phyloP scores from a whole-genome alignment of 179 eudicot species.

The Drosera spatulata region DNA sequence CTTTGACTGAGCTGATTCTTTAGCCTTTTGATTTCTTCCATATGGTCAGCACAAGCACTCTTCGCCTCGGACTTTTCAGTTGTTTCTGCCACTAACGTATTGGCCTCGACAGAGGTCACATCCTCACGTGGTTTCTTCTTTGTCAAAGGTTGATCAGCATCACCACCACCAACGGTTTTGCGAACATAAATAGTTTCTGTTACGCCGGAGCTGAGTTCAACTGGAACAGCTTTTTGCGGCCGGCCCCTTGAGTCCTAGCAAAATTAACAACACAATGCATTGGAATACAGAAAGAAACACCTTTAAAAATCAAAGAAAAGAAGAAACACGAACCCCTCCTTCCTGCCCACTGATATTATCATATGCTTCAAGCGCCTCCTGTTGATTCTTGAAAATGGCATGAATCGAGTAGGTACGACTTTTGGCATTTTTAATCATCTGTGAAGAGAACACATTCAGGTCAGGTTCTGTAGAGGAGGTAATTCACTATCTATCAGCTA shows the following conservation, averaged over 20 bases:
- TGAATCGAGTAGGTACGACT: slow-evolving; percentile 44
- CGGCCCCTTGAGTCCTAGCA: slow-evolving; percentile 63
- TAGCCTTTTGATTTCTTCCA: slow-evolving; percentile 60
- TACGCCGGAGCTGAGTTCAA: slow-evolving; percentile 37
- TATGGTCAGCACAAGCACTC: slow-evolving; percentile 25
- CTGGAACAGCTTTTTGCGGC: slow-evolving; percentile 41
- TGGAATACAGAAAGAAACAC: not conserved
- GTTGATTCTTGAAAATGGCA: slow-evolving; percentile 33
- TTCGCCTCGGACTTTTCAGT: slow-evolving; percentile 10
- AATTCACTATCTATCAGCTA: not conserved
- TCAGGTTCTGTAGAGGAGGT: too few relatives aligned
- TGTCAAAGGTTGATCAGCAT: slow-evolving; percentile 15
- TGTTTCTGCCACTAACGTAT: slow-evolving; percentile 36
- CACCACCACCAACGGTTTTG: slow-evolving; percentile 35
- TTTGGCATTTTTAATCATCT: slow-evolving; percentile 36
- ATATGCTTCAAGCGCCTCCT: slow-evolving; percentile 46
- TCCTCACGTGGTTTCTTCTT: slow-evolving; percentile 48
- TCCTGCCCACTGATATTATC: slow-evolving; percentile 33
- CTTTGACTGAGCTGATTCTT: slow-evolving; percentile 44
- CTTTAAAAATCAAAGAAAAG: too few relatives aligned
- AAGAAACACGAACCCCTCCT: slow-evolving; percentile 26
- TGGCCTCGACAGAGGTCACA: slow-evolving; percentile 16
- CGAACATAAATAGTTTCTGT: slow-evolving; percentile 45
- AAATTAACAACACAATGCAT: not conserved
- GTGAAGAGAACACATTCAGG: too few relatives aligned